Conservation (phyloP, 2,329 filamentous ascomycete species). For the Myriangium duriaei region DNA sequence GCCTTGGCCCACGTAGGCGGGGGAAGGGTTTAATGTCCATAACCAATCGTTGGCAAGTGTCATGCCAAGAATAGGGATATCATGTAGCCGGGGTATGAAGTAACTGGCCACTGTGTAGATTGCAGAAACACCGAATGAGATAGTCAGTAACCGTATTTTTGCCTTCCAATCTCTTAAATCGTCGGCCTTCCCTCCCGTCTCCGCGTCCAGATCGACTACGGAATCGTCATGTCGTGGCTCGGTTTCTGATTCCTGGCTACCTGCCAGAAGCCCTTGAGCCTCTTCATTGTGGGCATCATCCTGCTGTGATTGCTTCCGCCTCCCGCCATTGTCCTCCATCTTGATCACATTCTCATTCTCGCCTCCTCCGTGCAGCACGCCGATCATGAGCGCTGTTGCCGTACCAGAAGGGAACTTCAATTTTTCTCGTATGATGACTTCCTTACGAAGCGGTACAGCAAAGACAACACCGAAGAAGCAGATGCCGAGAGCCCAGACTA, state of each 20-base stretch:
- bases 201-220: conserved; percentile 2
- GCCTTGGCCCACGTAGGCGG: conserved; percentile 94
- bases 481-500: conserved; percentile 82
- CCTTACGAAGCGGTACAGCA: conserved; percentile 75
- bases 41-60: conserved; percentile 69
- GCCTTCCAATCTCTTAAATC: conserved; percentile 45
- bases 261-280: conserved; percentile 23
- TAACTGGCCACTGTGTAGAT: conserved; percentile 67
- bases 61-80: conserved; percentile 74
- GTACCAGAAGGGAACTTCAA: conserved; percentile 92
- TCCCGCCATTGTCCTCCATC: conserved; percentile 24
- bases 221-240: conserved; percentile 1
- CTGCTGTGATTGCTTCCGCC: conserved; percentile 15
- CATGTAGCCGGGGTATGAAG: conserved; percentile 74
- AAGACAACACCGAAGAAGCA: conserved; percentile 97
- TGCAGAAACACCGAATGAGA: conserved; percentile 49
- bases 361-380: conserved; percentile 62
- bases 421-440: conserved; percentile 87
- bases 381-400: conserved; percentile 86
- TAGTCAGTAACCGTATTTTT: conserved; percentile 47
- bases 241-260: conserved; percentile 10
- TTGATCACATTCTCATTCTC: conserved; percentile 24
- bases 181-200: conserved; percentile 22
- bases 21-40: conserved; percentile 90
- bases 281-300: conserved; percentile 21